Evolutionary conservation across 768 basidiomycete genomes (phyloP).

Genomic region (Mycena metata): DNA sequence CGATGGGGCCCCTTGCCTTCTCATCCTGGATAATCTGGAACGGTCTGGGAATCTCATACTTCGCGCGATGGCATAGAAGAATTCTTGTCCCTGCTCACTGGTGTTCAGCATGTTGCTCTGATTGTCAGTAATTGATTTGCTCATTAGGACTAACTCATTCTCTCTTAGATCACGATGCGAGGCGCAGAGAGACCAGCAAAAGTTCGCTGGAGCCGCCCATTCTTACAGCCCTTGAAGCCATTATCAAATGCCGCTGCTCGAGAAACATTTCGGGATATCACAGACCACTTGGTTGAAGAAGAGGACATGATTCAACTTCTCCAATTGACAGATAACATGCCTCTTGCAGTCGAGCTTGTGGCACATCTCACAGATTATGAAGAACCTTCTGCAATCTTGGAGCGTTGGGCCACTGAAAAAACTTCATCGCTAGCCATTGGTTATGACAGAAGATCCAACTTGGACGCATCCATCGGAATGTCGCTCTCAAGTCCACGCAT

Average conservation of each 20-base stretch:
- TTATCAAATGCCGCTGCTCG: neutral
- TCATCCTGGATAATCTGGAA: slow-evolving; percentile 5
- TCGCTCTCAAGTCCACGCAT: neutral
- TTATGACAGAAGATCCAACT: neutral
- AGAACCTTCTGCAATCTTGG: neutral
- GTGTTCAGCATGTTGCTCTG: neutral
- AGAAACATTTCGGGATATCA: neutral
- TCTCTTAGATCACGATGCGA: neutral
- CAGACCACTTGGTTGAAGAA: neutral
- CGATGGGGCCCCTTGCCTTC: neutral
- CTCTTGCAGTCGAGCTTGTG: neutral
- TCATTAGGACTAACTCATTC: too few relatives aligned
- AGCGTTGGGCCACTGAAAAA: neutral
- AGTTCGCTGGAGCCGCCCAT: neutral
- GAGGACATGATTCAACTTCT: neutral
- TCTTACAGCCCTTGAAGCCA: neutral
- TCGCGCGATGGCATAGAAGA: neutral
- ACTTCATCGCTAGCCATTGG: neutral
- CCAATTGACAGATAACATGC: neutral
- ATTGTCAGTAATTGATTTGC: neutral
- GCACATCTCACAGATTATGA: neutral
- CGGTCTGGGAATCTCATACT: neutral
- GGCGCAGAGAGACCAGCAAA: neutral
- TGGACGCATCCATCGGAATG: neutral
- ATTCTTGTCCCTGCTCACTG: neutral